Conservation (phyloP, 768 basidiomycete genomes). For the Collybia sordida region DNA sequence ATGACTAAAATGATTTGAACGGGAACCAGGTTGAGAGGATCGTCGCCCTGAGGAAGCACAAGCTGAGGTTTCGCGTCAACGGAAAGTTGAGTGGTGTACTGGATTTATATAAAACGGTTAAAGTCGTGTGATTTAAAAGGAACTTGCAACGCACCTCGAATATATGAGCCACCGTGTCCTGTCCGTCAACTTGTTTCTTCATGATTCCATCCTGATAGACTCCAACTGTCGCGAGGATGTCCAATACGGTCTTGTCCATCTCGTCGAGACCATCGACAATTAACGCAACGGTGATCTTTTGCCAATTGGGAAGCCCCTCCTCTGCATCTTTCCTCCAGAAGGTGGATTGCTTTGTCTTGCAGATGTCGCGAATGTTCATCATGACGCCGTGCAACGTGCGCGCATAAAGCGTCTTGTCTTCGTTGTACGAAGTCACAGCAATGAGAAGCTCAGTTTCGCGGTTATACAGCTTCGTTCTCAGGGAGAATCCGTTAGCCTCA, state of each 20-base stretch:
- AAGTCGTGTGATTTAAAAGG: constrained; percentile 3
- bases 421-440: constrained; percentile 91
- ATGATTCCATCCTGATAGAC: constrained; percentile 94
- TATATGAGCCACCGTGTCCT: constrained; percentile 90
- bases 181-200: constrained; percentile 89
- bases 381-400: constrained; percentile 94
- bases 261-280: constrained; percentile 90
- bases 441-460: constrained; percentile 92
- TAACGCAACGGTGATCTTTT: constrained; percentile 86
- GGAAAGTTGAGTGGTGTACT: constrained; percentile 97
- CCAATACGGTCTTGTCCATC: constrained; percentile 94
- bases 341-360: constrained; percentile 91
- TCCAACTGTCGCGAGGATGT: constrained; percentile 85
- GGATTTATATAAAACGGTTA: neutral
- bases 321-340: constrained; percentile 85
- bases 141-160: constrained; percentile 65
- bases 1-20: constrained; percentile 90
- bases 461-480: constrained; percentile 84
- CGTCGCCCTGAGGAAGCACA: constrained; percentile 84
- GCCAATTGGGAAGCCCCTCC: constrained; percentile 86
- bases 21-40: constrained; percentile 89
- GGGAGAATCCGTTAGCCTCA: constrained; percentile 76
- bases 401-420: constrained; percentile 86
- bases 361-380: constrained; percentile 96
- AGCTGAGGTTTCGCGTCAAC: constrained; percentile 89